Conservation (phyloP, 495 filamentous ascomycete species). For the Xylaria nigripes region DNA sequence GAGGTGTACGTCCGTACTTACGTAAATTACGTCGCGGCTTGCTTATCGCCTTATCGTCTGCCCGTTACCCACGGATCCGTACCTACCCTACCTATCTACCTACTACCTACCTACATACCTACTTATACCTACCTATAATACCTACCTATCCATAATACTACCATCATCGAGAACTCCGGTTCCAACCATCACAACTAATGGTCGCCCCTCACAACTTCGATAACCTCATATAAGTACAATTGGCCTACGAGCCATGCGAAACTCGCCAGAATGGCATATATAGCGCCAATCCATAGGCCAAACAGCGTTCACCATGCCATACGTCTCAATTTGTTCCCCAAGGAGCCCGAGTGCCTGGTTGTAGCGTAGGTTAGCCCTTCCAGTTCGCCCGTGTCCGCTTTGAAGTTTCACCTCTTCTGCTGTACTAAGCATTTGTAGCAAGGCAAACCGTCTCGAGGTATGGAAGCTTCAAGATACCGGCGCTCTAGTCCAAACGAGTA, state of each 20-base stretch:
- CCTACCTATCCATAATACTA: too few relatives aligned
- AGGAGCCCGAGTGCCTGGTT: constrained; percentile 72
- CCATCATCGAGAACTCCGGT: constrained; percentile 13
- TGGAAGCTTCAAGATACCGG: constrained; percentile 42
- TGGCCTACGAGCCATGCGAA: constrained; percentile 17
- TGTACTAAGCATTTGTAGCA: constrained; percentile 43
- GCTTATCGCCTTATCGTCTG: too few relatives aligned
- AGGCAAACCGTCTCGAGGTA: constrained; percentile 87
- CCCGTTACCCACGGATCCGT: too few relatives aligned
- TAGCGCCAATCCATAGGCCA: constrained; percentile 87
- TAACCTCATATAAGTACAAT: background rate
- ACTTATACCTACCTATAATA: too few relatives aligned
- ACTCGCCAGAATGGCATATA: constrained; percentile 65
- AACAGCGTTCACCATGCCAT: constrained; percentile 85
- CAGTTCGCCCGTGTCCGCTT: constrained; percentile 3
- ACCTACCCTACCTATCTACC: too few relatives aligned
- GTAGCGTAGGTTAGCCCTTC: constrained; percentile 61
- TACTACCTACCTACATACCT: too few relatives aligned
- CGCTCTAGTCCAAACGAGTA: constrained; percentile 48
- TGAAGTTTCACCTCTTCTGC: background rate
- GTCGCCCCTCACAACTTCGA: background rate
- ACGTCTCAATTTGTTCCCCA: constrained; percentile 62
- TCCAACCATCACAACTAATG: background rate
- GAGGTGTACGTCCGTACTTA: too few relatives aligned
- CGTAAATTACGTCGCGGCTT: too few relatives aligned